Base-by-base conservation (phyloP, 225 moss, liverwort and hornwort species). In the Anthoceros angustus region DNA sequence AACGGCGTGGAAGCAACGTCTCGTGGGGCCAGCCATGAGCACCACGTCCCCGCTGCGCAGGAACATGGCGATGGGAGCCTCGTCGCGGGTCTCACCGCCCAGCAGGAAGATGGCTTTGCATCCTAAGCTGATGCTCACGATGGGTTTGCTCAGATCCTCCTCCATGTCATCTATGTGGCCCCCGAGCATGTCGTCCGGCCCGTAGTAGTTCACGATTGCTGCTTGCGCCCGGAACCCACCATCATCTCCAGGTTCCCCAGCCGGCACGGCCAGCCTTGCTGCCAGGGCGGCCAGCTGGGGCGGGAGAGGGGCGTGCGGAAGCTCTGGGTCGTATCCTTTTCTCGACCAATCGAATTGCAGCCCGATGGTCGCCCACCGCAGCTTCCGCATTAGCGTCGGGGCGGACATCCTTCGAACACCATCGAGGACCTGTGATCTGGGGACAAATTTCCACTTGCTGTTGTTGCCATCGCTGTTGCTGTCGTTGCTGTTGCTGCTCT, bases 151-250 rank as follows among this genome's bases (percentile, higher is more conserved):
- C 87, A 86, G 89, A 66, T 98, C 92, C 40, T 85, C 92, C 75
- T 98, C 98, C 98, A 92, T 92, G 66, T 98, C 98, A 72, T 98
- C 98, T 41, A 98, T 77, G 67, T 98, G 98, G 46, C 98, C 98
- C 41, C 98, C 98, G 16, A 98, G 84, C 88, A 89, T 98, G 76
- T 98, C 98, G 80, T 87, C 98, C 74, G 86, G 86, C 25, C 98
- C 92, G 80, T 98, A 98, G 64, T 86, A 98, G 66, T 98, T 98
- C 42, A 98, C 86, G 48, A 98, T 92, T 16, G 98, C 98, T 71
- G 92, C 89, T 81, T 98, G 84, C 72, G 98, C 89, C 41, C 75
- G 74, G 45, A 89, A 98, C 39, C 78, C 70, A 4, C 32, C 4
- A 32, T 4, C 23, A 74, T 81, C 63, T 75, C 77, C 26, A 32